Evolutionary conservation across 140 eudicot genomes (phyloP), one percentile per base, ranked within the genome.

Genomic region (Cichorium intybus): DNA sequence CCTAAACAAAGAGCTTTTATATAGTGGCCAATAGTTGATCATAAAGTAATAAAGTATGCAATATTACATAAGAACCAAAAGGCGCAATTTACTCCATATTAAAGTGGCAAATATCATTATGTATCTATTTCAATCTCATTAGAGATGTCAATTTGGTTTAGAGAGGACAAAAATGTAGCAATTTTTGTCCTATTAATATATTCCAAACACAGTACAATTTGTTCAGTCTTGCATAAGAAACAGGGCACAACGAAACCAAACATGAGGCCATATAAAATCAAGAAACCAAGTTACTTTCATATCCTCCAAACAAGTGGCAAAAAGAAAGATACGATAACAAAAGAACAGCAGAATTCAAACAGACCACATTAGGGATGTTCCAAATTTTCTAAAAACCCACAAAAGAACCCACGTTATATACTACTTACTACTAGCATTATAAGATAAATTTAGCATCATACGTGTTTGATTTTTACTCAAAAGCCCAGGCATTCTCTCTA

Each of bases 401-500:
- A 29, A 35, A 59, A 26, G 52, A 57, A 11, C 68, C 59, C 7
- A 46, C 5, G 54, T 61, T 61, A 61, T 61, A 60, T 60, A 70
- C 69, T 60, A 60, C 67, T 23, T 24, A 59, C 70, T 35, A 37
- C 62, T 50, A 34, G 56, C 46, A 60, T 49, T 33, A 51, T 23
- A 60, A 37, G 41, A 60, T 24, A 50, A 10, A 57, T 58, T 52
- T 9, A 33, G 35, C 47, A 34, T 24, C 20, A 34, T 23, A 55
- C 31, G 12, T 1, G 29, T 54, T 57, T 28, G 31, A 31, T 53
- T 60, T 14, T 14, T 35, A 80, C 71, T 80, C 78, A 22, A 75
- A 80, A 5, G 85, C 85, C 85, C 78, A 80, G 5, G 80, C 81
- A 60, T 80, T 80, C 75, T 80, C 85, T 64, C 81, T 70, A 59